Conservation (phyloP, 176 grass and related monocot genomes). For the Coix lacrymajobi region DNA sequence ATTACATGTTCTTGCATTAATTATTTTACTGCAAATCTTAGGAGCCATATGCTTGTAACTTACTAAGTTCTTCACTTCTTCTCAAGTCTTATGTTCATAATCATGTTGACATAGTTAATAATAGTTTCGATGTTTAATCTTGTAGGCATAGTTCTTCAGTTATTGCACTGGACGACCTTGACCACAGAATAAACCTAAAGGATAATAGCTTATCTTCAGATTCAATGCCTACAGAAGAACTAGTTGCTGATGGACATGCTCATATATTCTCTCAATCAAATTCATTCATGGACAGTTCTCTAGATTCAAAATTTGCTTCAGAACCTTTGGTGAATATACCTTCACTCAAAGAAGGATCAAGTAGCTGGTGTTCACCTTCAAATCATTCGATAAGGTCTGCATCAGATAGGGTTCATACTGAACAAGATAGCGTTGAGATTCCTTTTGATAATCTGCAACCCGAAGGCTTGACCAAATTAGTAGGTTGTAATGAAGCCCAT, state of each 20-base stretch:
- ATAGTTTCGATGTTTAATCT: constrained; percentile 32
- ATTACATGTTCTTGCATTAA: neutral
- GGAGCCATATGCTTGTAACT: neutral
- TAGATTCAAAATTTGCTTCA: constrained; percentile 45
- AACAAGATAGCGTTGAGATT: constrained; percentile 39
- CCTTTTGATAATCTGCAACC: constrained; percentile 37
- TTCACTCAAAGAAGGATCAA: constrained; percentile 54
- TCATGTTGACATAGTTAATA: constrained; percentile 5
- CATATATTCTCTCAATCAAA: constrained; percentile 46
- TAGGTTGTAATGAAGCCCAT: constrained; percentile 51
- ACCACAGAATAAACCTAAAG: constrained; percentile 27
- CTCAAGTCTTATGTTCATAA: constrained; percentile 8
- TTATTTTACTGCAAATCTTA: constrained; percentile 15
- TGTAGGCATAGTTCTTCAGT: constrained; percentile 58
- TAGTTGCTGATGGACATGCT: constrained; percentile 66
- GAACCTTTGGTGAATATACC: constrained; percentile 42
- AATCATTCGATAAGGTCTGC: constrained; percentile 32
- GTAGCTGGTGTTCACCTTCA: constrained; percentile 48
- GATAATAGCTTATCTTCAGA: constrained; percentile 58
- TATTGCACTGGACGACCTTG: constrained; percentile 27
- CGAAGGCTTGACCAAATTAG: constrained; percentile 39
- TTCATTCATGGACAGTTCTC: constrained; percentile 57
- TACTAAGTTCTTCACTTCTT: constrained; percentile 8
- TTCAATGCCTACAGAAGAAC: constrained; percentile 53
- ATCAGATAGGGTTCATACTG: constrained; percentile 42